Evolutionary conservation across 148 eudicot genomes (phyloP).

Genomic region (Rhododendron vialii): DNA sequence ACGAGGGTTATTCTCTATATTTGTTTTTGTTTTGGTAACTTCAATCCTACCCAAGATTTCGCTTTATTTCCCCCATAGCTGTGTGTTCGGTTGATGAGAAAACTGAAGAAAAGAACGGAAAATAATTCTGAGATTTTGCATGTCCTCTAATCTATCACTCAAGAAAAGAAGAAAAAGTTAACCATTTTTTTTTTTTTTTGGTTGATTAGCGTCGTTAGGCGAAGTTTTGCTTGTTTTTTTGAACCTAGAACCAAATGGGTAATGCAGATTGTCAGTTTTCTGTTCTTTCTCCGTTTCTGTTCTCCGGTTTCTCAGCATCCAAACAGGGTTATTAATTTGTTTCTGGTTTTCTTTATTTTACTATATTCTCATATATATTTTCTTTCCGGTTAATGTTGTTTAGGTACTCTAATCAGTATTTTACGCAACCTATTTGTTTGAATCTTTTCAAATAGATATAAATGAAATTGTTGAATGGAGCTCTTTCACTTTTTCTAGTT

Average conservation of each 20-base stretch:
- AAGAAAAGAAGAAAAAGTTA: not conserved
- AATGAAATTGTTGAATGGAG: not conserved
- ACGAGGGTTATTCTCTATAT: not conserved
- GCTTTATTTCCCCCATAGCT: not conserved
- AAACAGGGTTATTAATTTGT: not conserved
- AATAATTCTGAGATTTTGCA: not conserved
- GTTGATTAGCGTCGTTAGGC: not conserved
- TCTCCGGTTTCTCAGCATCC: conserved; percentile 11
- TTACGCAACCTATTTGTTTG: not conserved
- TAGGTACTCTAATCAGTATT: not conserved
- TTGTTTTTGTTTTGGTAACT: not conserved
- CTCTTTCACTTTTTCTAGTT: not conserved
- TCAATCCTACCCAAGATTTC: not conserved
- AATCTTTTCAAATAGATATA: not conserved
- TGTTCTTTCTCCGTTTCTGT: not conserved
- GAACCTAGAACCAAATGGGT: not conserved
- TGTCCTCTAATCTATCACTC: not conserved
- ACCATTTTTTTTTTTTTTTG: not conserved
- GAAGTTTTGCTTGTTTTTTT: not conserved
- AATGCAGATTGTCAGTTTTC: not conserved
- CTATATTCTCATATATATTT: not conserved
- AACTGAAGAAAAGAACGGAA: not conserved
- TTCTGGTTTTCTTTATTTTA: not conserved
- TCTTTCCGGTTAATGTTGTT: not conserved
- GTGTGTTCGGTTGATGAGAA: conserved; percentile 14